Conservation (phyloP, 2,329 filamentous ascomycete genomes). For the Paraphaeosphaeria minitans region DNA sequence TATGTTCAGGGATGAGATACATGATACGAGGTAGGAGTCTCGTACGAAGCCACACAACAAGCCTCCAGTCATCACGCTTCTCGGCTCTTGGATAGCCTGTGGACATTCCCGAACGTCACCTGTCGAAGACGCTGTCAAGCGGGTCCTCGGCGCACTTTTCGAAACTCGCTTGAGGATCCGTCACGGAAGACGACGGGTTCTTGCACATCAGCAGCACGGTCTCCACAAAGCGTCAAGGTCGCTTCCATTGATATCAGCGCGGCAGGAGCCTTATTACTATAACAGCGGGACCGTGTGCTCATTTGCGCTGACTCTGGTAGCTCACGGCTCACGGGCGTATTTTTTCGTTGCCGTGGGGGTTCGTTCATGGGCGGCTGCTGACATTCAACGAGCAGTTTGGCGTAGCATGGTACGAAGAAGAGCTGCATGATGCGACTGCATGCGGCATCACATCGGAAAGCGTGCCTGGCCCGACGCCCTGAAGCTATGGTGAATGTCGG, state of each 20-base stretch:
- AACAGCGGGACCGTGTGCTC: neutral
- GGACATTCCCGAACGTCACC: neutral
- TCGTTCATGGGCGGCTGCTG: neutral
- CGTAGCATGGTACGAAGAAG: neutral
- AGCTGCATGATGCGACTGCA: neutral
- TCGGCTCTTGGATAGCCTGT: neutral
- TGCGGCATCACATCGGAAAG: neutral
- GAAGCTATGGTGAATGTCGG: neutral
- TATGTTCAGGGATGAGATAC: neutral
- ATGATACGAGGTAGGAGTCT: neutral
- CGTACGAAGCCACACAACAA: neutral
- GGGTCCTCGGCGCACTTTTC: neutral
- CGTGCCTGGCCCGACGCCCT: conserved; percentile 1
- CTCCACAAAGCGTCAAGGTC: neutral
- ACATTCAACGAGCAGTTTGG: neutral
- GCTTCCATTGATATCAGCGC: neutral
- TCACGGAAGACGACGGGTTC: neutral
- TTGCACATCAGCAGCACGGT: neutral
- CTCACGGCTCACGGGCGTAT: neutral
- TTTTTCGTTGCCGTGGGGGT: neutral
- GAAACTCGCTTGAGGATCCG: neutral
- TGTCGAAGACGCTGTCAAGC: neutral
- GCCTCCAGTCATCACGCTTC: neutral
- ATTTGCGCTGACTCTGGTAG: conserved; percentile 1
- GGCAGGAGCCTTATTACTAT: neutral